Percentiles rank a stretch among this genome's conserved stretches.
These are phyloP conservation scores for Claviceps spartinae DNA, from an alignment of 2,329 filamentous ascomycete species.

Conservation along the genomic window DNA sequence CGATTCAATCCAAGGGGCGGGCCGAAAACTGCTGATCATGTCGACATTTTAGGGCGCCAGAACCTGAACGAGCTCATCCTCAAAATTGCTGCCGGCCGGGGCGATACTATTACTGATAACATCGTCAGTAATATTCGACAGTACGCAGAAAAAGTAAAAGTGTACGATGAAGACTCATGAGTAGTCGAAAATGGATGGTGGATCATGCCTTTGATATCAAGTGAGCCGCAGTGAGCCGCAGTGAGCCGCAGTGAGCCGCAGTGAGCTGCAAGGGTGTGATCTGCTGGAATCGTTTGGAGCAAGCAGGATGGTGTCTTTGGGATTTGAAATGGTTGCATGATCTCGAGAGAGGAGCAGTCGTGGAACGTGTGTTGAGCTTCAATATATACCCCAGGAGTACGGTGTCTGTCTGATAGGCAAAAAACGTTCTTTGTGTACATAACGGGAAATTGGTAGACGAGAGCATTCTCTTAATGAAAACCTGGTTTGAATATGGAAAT, in stretches of 20 bases:
- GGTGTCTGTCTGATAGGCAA: background rate
- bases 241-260: too few relatives aligned
- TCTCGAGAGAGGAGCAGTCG: background rate
- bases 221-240: too few relatives aligned
- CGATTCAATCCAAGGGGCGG: constrained; percentile 71
- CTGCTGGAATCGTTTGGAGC: background rate
- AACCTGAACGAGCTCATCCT: constrained; percentile 85
- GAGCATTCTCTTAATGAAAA: background rate
- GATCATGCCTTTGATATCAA: background rate
- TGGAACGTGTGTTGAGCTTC: background rate
- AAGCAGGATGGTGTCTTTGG: background rate
- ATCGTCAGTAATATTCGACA: constrained; percentile 70
- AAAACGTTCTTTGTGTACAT: background rate
- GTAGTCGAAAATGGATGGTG: background rate
- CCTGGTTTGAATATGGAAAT: background rate
- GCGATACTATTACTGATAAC: constrained; percentile 62
- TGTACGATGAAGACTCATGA: constrained; percentile 49
- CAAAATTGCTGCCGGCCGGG: constrained; percentile 71
- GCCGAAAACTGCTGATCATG: constrained; percentile 70
- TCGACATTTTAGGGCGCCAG: constrained; percentile 84
- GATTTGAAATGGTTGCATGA: background rate
- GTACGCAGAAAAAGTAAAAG: constrained; percentile 72
- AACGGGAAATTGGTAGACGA: background rate
- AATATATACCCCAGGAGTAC: background rate
- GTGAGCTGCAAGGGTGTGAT: too few relatives aligned